These are phyloP conservation scores for Paecilomyces formosus DNA, from an alignment of 2,329 filamentous ascomycete genomes.

Conservation along the genomic window DNA sequence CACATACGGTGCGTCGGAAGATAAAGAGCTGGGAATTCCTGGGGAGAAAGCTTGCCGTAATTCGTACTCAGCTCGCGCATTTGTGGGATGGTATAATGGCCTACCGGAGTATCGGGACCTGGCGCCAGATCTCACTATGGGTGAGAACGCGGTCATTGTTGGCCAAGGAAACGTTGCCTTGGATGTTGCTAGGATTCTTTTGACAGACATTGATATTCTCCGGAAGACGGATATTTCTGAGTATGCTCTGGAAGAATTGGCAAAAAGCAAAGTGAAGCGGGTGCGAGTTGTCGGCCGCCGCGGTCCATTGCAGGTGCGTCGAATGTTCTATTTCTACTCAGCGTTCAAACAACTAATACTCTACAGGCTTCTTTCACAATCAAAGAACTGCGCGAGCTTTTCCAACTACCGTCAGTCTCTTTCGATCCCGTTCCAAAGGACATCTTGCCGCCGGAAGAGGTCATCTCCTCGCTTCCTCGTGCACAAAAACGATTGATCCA, in stretches of 20 bases:
- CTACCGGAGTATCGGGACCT: constrained; percentile 71
- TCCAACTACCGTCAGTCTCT: constrained; percentile 64
- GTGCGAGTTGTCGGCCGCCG: constrained; percentile 84
- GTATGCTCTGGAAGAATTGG: constrained; percentile 66
- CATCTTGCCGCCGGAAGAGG: constrained; percentile 54
- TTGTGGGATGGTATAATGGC: constrained; percentile 98
- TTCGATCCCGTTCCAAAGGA: constrained; percentile 62
- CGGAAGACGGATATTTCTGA: constrained; percentile 83
- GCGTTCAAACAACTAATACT: constrained; percentile 2
- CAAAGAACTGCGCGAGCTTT: constrained; percentile 84
- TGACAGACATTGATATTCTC: constrained; percentile 67
- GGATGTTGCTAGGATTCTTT: constrained; percentile 81
- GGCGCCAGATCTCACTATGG: constrained; percentile 63
- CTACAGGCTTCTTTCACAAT: constrained; percentile 84
- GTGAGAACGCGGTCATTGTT: constrained; percentile 78
- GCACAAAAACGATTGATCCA: constrained; percentile 72
- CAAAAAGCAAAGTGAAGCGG: constrained; percentile 64
- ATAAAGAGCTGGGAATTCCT: constrained; percentile 68
- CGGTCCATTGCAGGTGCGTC: constrained; percentile 72
- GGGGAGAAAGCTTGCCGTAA: constrained; percentile 62
- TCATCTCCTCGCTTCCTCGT: constrained; percentile 64
- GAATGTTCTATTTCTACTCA: neutral
- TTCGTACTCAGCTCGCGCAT: constrained; percentile 82
- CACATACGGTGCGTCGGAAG: constrained; percentile 82
- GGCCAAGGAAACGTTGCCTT: constrained; percentile 95